Percentiles rank a stretch among this genome's conserved stretches.
Conservation (phyloP, 2,329 filamentous ascomycete genomes). For the Amesomyces nigricolor region DNA sequence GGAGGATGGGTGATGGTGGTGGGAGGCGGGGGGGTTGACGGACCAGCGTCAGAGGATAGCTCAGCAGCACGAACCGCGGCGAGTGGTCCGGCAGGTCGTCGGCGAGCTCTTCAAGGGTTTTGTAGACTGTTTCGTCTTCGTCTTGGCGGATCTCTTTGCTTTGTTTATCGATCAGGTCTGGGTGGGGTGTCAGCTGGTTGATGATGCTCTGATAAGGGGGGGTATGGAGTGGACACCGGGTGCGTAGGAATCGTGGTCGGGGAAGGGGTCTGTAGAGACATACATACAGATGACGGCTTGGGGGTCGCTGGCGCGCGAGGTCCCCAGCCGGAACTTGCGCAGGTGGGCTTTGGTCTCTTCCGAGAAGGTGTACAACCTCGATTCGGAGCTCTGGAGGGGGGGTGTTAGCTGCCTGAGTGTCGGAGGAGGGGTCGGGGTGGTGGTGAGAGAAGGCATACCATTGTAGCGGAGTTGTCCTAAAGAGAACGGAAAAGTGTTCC, state of each 20-base stretch:
- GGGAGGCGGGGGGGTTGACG: constrained; percentile 2
- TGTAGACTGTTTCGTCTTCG: constrained; percentile 71
- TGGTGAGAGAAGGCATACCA: constrained; percentile 4
- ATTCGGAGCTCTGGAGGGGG: constrained; percentile 60
- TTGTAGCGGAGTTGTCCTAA: background rate
- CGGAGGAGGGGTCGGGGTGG: background rate
- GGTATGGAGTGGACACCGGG: too few species aligned
- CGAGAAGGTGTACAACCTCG: constrained; percentile 87
- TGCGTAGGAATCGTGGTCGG: background rate
- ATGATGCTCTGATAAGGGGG: background rate
- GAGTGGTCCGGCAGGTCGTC: constrained; percentile 91
- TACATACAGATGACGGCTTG: constrained; percentile 91
- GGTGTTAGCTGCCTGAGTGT: background rate
- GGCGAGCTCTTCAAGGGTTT: constrained; percentile 69
- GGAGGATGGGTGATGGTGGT: background rate
- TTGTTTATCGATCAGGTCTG: constrained; percentile 80
- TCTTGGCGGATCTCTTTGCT: constrained; percentile 84
- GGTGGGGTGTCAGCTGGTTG: background rate
- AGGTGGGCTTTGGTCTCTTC: constrained; percentile 83
- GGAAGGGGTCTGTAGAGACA: constrained; percentile 27
- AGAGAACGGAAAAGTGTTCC: background rate
- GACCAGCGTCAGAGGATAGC: constrained; percentile 84
- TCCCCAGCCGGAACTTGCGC: constrained; percentile 88
- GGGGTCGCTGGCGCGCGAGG: constrained; percentile 76
- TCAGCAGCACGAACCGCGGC: constrained; percentile 82